Percentiles rank a stretch among this genome's conserved stretches.
phyloP scores from a whole-genome alignment of 2,329 filamentous ascomycete genomes.

The Diaporthe australafricana region DNA sequence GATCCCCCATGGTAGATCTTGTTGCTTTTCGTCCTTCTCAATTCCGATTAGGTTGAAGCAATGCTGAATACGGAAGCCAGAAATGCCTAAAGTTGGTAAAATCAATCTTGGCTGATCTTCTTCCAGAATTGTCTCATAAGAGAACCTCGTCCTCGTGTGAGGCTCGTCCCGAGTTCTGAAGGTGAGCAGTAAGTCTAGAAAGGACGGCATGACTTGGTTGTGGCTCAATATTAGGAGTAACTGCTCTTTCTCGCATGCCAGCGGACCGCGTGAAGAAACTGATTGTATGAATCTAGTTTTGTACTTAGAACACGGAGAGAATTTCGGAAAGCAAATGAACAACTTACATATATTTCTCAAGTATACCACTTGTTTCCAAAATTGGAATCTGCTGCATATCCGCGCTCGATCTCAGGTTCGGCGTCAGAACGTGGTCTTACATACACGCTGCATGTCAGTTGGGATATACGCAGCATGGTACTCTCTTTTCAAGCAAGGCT shows the following conservation, averaged over 20 bases:
- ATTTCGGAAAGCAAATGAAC: neutral
- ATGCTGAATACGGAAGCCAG: conserved; percentile 38
- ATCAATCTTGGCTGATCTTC: conserved; percentile 10
- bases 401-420: neutral
- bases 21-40: neutral
- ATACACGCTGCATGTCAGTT: too few species aligned
- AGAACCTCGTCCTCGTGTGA: conserved; percentile 35
- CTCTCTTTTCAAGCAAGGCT: neutral
- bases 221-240: conserved; percentile 38
- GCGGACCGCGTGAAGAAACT: conserved; percentile 31
- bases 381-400: neutral
- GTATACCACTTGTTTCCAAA: too few species aligned
- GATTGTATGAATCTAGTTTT: conserved; percentile 37
- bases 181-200: conserved; percentile 40
- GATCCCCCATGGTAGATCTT: too few species aligned
- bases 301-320: neutral
- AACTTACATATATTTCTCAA: neutral
- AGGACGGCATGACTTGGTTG: conserved; percentile 42
- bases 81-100: conserved; percentile 30
- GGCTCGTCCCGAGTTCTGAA: conserved; percentile 36
- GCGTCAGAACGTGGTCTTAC: neutral
- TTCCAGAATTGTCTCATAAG: conserved; percentile 38
- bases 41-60: neutral
- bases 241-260: conserved; percentile 40
- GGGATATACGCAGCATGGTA: neutral